Evolutionary conservation across 805 yeast genomes (phyloP).

Genomic region (Saccharomycopsis fibuligera): DNA sequence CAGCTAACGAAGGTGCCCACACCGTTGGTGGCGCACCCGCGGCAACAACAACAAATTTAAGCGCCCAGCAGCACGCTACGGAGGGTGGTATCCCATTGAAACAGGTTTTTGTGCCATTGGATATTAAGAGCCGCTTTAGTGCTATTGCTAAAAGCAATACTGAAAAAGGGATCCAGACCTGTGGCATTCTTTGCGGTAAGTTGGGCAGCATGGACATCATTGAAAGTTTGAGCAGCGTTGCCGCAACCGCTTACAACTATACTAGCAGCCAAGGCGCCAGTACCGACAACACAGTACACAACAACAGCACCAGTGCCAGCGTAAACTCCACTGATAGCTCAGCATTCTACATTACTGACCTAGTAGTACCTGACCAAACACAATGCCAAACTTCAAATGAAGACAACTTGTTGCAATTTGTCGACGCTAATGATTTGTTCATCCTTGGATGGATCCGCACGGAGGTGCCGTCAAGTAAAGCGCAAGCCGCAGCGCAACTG

Average conservation of each 20-base stretch:
- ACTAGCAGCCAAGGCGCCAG: too few species aligned
- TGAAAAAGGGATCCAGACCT: conserved; percentile 46
- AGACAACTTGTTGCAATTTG: conserved; percentile 47
- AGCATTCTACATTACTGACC: conserved; percentile 56
- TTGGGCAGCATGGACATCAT: too few species aligned
- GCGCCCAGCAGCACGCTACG: too few species aligned
- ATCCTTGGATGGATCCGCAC: conserved; percentile 75
- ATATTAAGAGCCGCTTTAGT: conserved; percentile 38
- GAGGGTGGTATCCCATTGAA: conserved; percentile 49
- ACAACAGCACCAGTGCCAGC: conserved; percentile 53
- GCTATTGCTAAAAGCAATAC: conserved; percentile 46
- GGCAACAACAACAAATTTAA: too few species aligned
- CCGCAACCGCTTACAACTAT: too few species aligned
- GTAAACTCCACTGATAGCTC: too few species aligned
- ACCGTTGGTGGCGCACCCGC: too few species aligned
- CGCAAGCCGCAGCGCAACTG: too few species aligned
- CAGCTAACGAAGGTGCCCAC: too few species aligned
- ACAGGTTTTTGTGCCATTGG: conserved; percentile 44
- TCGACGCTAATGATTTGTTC: conserved; percentile 50
- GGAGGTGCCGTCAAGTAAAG: too few species aligned
- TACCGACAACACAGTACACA: too few species aligned
- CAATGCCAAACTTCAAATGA: conserved; percentile 55
- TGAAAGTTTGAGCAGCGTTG: too few species aligned
- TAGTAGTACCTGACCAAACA: conserved; percentile 61
- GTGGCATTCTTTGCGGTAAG: conserved; percentile 62